Evolutionary conservation across 192 early-diverging fungal species (phyloP).

Genomic region (Dispira parvispora): DNA sequence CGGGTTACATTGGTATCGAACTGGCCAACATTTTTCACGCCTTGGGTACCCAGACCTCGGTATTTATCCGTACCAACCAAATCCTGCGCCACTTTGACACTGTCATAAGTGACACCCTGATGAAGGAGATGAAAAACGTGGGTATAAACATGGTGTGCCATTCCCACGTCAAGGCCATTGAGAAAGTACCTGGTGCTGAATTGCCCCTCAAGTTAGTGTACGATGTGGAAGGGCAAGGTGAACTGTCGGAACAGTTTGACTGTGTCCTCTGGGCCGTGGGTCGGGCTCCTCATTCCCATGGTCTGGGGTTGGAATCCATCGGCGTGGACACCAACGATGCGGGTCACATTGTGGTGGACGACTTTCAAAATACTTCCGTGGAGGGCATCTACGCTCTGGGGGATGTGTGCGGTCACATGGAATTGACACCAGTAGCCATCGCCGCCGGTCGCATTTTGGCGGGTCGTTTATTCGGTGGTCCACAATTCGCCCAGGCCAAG

Average conservation of each 20-base stretch:
- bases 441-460: slow-evolving; percentile 80
- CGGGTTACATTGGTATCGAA: slow-evolving; percentile 95
- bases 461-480: slow-evolving; percentile 80
- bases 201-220: slow-evolving; percentile 38
- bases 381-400: slow-evolving; percentile 75
- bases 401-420: slow-evolving; percentile 79
- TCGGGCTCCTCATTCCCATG: slow-evolving; percentile 52
- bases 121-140: slow-evolving; percentile 51
- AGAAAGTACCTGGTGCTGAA: slow-evolving; percentile 28
- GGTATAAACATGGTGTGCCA: slow-evolving; percentile 70
- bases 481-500: slow-evolving; percentile 49
- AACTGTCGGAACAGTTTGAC: slow-evolving; percentile 45
- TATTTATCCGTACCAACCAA: slow-evolving; percentile 70
- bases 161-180: slow-evolving; percentile 40
- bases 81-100: slow-evolving; percentile 79
- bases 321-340: slow-evolving; percentile 42
- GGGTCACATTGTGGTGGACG: slow-evolving; percentile 68
- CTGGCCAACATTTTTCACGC: slow-evolving; percentile 83
- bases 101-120: slow-evolving; percentile 61
- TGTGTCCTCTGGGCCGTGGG: slow-evolving; percentile 85
- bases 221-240: slow-evolving; percentile 18
- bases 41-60: slow-evolving; percentile 68
- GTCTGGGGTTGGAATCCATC: slow-evolving; percentile 50
- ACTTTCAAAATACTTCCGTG: slow-evolving; percentile 66
- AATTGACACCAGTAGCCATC: slow-evolving; percentile 95